Conservation (phyloP, 1,139 yeast species). For the Geotrichum europaeum region DNA sequence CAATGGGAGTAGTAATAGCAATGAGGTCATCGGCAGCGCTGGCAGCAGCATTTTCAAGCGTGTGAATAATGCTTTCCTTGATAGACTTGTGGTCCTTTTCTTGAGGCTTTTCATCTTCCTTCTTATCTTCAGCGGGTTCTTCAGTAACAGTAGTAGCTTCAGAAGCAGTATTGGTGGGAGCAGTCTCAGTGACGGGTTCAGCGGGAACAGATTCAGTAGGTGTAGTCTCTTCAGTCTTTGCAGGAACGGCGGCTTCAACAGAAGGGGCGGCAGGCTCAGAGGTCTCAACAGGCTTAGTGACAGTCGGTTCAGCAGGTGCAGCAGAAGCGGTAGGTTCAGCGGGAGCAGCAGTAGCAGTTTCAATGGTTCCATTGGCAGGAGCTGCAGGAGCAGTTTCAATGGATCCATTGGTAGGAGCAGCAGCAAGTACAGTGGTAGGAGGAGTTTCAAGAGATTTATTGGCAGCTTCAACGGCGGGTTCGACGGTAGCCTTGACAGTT, state of each 20-base stretch:
- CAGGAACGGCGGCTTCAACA: neutral
- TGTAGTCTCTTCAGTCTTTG: neutral
- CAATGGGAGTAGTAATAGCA: slow-evolving; percentile 13
- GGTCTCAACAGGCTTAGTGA: neutral
- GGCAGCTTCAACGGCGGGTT: neutral
- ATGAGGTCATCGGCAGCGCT: slow-evolving; percentile 14
- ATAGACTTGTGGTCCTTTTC: neutral
- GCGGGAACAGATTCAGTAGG: neutral
- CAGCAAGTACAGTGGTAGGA: neutral
- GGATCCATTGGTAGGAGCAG: neutral
- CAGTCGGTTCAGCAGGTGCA: neutral
- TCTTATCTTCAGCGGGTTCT: neutral
- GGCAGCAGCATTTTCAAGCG: slow-evolving; percentile 13
- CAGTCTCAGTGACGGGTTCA: neutral
- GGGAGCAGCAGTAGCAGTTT: neutral
- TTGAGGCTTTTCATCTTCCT: neutral
- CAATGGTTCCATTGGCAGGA: neutral
- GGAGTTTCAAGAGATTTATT: neutral
- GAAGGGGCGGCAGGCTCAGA: neutral
- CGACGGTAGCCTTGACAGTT: neutral
- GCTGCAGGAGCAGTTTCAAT: neutral
- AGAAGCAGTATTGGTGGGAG: neutral
- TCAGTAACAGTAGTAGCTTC: neutral
- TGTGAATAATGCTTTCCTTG: slow-evolving; percentile 1
- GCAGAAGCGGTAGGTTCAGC: neutral